Evolutionary conservation across 495 filamentous ascomycete species (phyloP), one percentile per base, ranked within the genome.

Genomic region (Hyaloscypha hepaticicola): DNA sequence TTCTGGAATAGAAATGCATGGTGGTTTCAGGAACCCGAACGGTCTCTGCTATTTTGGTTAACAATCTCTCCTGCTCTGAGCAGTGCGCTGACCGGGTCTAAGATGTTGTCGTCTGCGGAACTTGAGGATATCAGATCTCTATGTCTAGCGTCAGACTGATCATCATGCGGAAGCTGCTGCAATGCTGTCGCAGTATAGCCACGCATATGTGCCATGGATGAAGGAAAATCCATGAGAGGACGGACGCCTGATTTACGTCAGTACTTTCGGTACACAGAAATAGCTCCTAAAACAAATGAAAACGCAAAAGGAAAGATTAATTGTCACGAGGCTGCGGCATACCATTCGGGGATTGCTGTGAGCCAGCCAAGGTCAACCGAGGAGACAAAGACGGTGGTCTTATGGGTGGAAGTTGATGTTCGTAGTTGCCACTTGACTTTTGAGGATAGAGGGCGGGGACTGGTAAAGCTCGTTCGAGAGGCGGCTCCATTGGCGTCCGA

Each of bases 21-120:
- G 55, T 29, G 28, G 27, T 1, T 25, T 48, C 28, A 31, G 14
- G 61, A 26, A 61, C 66, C 56, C 14, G 28, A 45, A 24, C 65
- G 24, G 21, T 34, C 55, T 55, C 52, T 55, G 33, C 65, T 68
- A 55, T 57, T 70, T 63, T 77, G 77, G 58, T 82, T 76, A 34
- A 84, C 80, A 55, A 84, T 83, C 62, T 85, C 82, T 48, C 82
- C 81, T 3, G 82, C 82, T 55, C 71, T 77, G 2, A 85, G 70
- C n/a, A 85, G 69, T 19, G 83, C 83, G 64, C 76, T 83, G 69
- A 85, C 61, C 0, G 71, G 71, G 60, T 70, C 67, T 11, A 73
- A 41, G 34, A 59, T 62, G 14, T 63, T 53, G 22, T 69, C 66
- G 25, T 41, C 63, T 6, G 56, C 29, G 19, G 58, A 49, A 50